These are phyloP conservation scores for Talaromyces trachyspermus DNA, from an alignment of 495 filamentous ascomycete species.

Conservation along the genomic window DNA sequence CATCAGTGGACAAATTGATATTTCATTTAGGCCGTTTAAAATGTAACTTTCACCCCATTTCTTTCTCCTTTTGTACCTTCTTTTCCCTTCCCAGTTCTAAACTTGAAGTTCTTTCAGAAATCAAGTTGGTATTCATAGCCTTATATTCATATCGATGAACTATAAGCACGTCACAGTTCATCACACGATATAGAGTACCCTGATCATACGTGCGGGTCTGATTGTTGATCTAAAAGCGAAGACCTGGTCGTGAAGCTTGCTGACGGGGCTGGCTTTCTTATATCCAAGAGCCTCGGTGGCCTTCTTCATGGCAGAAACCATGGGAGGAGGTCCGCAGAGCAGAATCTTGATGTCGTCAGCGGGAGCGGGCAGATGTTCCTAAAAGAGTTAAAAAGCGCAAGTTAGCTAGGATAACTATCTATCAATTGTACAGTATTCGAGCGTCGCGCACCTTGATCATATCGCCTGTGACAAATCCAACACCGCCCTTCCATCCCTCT, in stretches of 20 bases:
- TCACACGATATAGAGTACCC: conserved; percentile 11
- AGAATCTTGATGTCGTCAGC: conserved; percentile 87
- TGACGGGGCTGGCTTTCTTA: conserved; percentile 84
- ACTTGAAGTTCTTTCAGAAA: neutral
- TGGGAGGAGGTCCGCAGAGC: conserved; percentile 93
- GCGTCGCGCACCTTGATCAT: conserved; percentile 93
- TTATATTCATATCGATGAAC: neutral
- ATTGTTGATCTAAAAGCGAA: conserved; percentile 72
- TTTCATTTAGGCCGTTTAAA: no score
- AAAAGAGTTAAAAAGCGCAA: no score
- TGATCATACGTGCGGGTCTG: conserved; percentile 9
- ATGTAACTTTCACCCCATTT: no score
- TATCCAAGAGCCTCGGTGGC: conserved; percentile 80
- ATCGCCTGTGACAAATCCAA: conserved; percentile 88
- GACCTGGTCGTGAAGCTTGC: conserved; percentile 95
- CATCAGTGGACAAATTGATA: no score
- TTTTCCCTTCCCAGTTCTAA: no score
- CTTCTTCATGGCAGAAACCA: conserved; percentile 98
- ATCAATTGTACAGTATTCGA: no score
- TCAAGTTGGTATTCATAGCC: neutral
- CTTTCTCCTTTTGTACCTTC: no score
- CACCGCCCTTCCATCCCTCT: conserved; percentile 77
- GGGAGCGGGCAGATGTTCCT: conserved; percentile 77
- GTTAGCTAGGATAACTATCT: no score
- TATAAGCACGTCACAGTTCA: neutral